Evolutionary conservation across 495 filamentous ascomycete species (phyloP), one percentile per base, ranked within the genome.

Genomic region (Tuber aestivum): DNA sequence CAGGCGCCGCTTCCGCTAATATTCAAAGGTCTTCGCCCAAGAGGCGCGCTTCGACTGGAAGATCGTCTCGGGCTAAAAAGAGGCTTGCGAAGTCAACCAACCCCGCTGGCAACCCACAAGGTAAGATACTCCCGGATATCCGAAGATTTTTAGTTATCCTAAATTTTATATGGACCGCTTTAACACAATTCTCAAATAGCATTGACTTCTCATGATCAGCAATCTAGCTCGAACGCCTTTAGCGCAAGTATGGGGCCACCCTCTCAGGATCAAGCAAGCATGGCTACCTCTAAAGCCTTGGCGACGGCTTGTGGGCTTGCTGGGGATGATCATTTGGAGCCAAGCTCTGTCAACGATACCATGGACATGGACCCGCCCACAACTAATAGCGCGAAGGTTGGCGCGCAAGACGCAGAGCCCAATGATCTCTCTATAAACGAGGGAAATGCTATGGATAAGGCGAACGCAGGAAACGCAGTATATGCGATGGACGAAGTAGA

Each of bases 401-500:
- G n/a, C 3, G n/a, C n/a, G n/a, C 56, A 61, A 61, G n/a, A 9
- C n/a, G 8, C 56, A 61, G 56, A 61, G 56, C n/a, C 56, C 3
- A 61, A 16, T 61, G 56, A 61, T 32, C 27, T 32, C n/a, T 32
- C 56, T 32, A 16, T 14, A 32, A 61, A 61, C 12, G n/a, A 61
- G 56, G n/a, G 56, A 16, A 16, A 10, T 32, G 56, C 14, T 32
- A 27, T 32, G 12, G n/a, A n/a, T n/a, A 61, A 61, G 32, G n/a
- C 56, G 56, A 61, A 32, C 56, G 2, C n/a, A 16, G 56, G n/a
- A 16, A 61, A 32, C 12, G 27, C 56, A 27, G 12, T 61, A 32
- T 61, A 61, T 61, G 12, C 56, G 56, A 61, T 61, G 56, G 56
- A 65, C 56, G 27, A 65, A 65, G 56, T 35, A 32, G 56, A 65